Evolutionary conservation across 768 basidiomycete genomes (phyloP).

Genomic region (Saitozyma sp.): DNA sequence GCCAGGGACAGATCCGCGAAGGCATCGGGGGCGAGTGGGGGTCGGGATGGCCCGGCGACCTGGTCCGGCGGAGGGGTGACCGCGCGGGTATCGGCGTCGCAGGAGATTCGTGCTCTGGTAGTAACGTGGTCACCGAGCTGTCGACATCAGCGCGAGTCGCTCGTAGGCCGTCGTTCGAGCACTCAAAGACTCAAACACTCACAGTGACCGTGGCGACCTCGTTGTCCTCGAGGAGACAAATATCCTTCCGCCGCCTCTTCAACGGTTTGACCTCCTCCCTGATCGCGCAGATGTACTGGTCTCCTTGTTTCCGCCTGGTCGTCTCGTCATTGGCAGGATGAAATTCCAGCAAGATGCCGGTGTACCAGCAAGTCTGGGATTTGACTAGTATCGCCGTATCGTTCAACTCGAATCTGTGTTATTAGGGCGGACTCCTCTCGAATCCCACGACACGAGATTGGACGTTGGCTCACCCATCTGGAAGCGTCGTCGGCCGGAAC

Average conservation of each 20-base stretch:
- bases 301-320: slow-evolving; percentile 12
- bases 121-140: background rate
- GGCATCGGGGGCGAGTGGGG: background rate
- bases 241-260: slow-evolving; percentile 10
- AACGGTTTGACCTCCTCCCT: background rate
- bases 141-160: slow-evolving; percentile 4
- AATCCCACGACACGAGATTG: background rate
- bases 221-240: slow-evolving; percentile 23
- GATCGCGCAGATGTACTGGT: slow-evolving; percentile 5
- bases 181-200: slow-evolving; percentile 6
- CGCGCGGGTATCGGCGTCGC: slow-evolving; percentile 7
- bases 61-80: slow-evolving; percentile 1
- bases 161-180: background rate
- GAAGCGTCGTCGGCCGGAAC: slow-evolving; percentile 6
- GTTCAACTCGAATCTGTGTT: background rate
- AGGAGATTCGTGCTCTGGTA: background rate
- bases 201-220: slow-evolving; percentile 31
- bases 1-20: slow-evolving; percentile 10
- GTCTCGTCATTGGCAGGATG: slow-evolving; percentile 1
- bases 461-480: slow-evolving; percentile 4
- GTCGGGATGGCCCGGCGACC: background rate
- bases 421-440: background rate
- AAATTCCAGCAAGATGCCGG: slow-evolving; percentile 14
- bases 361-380: slow-evolving; percentile 6
- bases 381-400: slow-evolving; percentile 7